These are phyloP conservation scores for Perkinsus olseni DNA, from an alignment of 169 alveolate genomes.

Conservation along the genomic window DNA sequence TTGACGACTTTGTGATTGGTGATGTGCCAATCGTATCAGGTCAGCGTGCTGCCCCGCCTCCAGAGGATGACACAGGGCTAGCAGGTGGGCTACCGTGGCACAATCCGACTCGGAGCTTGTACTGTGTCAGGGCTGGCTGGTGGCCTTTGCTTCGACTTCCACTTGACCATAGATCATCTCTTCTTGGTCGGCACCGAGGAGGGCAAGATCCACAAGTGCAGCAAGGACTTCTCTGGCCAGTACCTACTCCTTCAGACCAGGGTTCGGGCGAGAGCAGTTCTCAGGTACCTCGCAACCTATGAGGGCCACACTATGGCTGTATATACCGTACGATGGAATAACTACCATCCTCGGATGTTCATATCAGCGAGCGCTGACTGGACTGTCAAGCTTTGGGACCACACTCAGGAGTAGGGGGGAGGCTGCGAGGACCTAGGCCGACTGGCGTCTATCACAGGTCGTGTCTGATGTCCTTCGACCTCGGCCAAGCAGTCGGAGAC, in stretches of 20 bases:
- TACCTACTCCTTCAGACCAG: not conserved
- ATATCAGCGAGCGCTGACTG: conserved; percentile 87
- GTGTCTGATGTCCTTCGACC: conserved; percentile 75
- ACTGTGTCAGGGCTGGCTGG: conserved; percentile 32
- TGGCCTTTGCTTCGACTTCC: conserved; percentile 30
- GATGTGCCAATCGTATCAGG: too few relatives aligned
- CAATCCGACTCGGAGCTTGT: conserved; percentile 13
- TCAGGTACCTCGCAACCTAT: conserved; percentile 76
- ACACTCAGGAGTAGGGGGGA: conserved; percentile 22
- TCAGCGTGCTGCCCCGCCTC: too few relatives aligned
- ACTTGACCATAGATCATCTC: conserved; percentile 37
- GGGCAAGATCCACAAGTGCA: conserved; percentile 84
- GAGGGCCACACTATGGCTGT: conserved; percentile 89
- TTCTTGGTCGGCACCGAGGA: conserved; percentile 90
- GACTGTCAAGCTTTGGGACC: conserved; percentile 89
- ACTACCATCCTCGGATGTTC: conserved; percentile 78
- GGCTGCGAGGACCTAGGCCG: not conserved
- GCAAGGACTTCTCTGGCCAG: conserved; percentile 57
- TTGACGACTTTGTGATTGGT: not conserved
- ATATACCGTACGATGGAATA: conserved; percentile 82
- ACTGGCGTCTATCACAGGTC: conserved; percentile 19
- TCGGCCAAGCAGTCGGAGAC: conserved; percentile 80
- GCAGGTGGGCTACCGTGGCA: conserved; percentile 49
- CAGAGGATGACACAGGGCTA: conserved; percentile 50
- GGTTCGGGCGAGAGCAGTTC: conserved; percentile 10